phyloP scores from a whole-genome alignment of 2,329 filamentous ascomycete genomes.

The Hypoxylon sp. region DNA sequence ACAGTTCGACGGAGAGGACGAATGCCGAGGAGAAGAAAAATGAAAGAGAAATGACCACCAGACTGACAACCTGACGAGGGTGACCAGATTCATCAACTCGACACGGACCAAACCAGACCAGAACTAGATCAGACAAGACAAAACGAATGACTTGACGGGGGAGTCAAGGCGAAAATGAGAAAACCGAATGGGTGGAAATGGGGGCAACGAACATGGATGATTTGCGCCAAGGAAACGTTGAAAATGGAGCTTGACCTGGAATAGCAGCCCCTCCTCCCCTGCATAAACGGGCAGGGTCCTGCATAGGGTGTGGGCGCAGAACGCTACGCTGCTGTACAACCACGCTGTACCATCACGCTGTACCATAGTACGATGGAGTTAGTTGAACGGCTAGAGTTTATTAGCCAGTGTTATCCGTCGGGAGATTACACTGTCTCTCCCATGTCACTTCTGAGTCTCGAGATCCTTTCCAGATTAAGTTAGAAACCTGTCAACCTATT shows the following conservation, averaged over 20 bases:
- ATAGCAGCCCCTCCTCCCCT: conserved; percentile 38
- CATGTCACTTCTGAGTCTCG: conserved; percentile 24
- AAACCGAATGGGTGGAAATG: conserved; percentile 44
- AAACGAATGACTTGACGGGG: conserved; percentile 28
- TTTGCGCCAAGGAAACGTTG: conserved; percentile 4
- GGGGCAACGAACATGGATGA: conserved; percentile 1
- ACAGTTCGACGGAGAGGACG: conserved; percentile 27
- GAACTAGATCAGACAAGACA: conserved; percentile 25
- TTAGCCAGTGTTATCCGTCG: conserved; percentile 24
- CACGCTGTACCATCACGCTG: too few relatives aligned
- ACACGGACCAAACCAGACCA: conserved; percentile 34
- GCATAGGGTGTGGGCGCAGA: conserved; percentile 12
- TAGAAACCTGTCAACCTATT: conserved; percentile 3
- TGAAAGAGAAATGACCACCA: conserved; percentile 13
- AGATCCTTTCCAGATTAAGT: conserved; percentile 9
- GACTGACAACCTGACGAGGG: conserved; percentile 31
- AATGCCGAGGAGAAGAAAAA: conserved; percentile 18
- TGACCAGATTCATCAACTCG: conserved; percentile 21
- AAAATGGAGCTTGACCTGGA: conserved; percentile 43
- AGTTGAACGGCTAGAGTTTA: not conserved
- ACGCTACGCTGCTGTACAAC: too few relatives aligned
- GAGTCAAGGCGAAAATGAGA: conserved; percentile 38
- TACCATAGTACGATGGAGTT: not conserved
- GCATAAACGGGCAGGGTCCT: conserved; percentile 34
- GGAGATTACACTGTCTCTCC: conserved; percentile 41